phyloP scores from a whole-genome alignment of 2,329 filamentous ascomycete species.

The Gremmenia infestans region DNA sequence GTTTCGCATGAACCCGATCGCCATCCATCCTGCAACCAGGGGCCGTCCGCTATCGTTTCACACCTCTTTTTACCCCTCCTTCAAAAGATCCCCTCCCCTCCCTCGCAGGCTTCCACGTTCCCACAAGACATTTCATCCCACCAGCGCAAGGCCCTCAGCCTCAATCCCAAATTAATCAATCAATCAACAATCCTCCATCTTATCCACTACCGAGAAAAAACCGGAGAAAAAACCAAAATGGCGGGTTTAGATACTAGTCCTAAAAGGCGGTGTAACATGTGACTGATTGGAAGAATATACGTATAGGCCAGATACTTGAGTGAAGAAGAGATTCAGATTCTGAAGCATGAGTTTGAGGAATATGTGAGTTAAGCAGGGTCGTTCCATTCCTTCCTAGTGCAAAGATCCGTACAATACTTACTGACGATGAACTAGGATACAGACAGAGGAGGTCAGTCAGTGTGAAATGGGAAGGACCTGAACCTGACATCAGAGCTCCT shows the following conservation, averaged over 20 bases:
- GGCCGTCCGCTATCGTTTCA: neutral
- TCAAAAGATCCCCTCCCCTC: neutral
- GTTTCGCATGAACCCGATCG: neutral
- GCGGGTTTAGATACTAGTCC: neutral
- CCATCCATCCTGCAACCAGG: neutral
- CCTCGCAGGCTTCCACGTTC: neutral
- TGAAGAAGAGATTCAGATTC: conserved; percentile 21
- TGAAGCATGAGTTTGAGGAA: conserved; percentile 24
- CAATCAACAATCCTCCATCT: neutral
- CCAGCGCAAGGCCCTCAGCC: neutral
- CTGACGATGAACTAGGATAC: conserved; percentile 11
- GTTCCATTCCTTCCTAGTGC: neutral
- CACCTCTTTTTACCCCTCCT: neutral
- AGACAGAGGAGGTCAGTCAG: conserved; percentile 18
- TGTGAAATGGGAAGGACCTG: no score
- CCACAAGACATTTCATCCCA: neutral
- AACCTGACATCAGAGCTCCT: neutral
- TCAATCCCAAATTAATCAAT: neutral
- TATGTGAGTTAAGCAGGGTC: conserved; percentile 12
- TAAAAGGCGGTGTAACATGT: neutral
- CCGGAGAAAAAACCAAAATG: neutral
- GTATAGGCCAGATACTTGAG: conserved; percentile 6
- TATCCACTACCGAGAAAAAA: neutral
- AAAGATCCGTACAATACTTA: neutral
- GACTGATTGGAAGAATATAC: neutral